Evolutionary conservation across 2,329 filamentous ascomycete genomes (phyloP).

Genomic region (Ceratocystis harringtonii): DNA sequence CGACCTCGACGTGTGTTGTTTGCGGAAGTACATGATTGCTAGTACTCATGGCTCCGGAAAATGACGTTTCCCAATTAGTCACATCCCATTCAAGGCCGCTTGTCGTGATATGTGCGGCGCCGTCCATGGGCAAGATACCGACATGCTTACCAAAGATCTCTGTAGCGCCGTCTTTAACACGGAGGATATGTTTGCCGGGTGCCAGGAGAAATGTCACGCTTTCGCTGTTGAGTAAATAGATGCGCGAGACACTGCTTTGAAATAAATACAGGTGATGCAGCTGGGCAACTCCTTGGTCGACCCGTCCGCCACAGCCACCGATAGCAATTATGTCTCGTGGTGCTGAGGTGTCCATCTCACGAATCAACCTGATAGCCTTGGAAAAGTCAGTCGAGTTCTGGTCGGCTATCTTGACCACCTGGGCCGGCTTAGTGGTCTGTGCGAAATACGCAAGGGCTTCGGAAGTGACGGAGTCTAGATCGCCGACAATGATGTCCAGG

Average conservation of each 20-base stretch:
- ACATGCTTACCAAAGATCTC: conserved; percentile 59
- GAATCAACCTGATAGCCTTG: conserved; percentile 57
- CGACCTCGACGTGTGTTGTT: conserved; percentile 45
- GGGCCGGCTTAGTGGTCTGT: conserved; percentile 29
- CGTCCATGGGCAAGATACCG: conserved; percentile 72
- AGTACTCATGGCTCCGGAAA: conserved; percentile 60
- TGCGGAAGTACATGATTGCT: conserved; percentile 58
- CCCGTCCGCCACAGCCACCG: conserved; percentile 73
- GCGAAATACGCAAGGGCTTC: conserved; percentile 50
- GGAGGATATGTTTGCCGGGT: conserved; percentile 44
- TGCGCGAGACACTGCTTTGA: conserved; percentile 36
- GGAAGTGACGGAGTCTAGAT: conserved; percentile 67
- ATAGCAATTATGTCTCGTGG: conserved; percentile 56
- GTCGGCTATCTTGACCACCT: conserved; percentile 56
- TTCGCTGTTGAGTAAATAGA: conserved; percentile 70
- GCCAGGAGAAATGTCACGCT: conserved; percentile 68
- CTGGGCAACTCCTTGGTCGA: conserved; percentile 83
- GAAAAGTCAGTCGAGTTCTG: conserved; percentile 86
- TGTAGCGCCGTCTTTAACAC: conserved; percentile 37
- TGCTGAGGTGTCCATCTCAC: conserved; percentile 23
- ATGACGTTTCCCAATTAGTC: conserved; percentile 58
- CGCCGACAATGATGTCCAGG: conserved; percentile 66
- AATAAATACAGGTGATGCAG: conserved; percentile 68
- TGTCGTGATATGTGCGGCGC: conserved; percentile 64
- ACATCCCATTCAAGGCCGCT: conserved; percentile 86